Conservation (phyloP, 345 rosid species). For the Aegle marmelos region DNA sequence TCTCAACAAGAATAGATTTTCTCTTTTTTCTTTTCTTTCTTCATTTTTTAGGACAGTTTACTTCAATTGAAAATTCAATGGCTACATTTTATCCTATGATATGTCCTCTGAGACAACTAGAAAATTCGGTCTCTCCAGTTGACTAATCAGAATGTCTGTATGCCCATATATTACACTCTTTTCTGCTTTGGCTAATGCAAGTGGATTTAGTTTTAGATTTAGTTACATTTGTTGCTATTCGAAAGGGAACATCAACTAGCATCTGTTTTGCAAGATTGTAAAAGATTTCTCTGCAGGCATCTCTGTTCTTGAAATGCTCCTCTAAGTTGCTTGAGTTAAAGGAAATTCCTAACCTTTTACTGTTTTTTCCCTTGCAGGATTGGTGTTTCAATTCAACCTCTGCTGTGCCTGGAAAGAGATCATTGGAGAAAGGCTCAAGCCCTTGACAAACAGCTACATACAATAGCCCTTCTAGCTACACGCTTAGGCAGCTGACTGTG, state of each 20-base stretch:
- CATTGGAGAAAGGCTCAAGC: neutral
- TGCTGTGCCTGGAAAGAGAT: neutral
- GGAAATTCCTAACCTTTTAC: neutral
- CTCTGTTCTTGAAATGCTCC: neutral
- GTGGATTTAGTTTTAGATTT: no score
- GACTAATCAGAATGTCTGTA: neutral
- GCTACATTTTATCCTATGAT: neutral
- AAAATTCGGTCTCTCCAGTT: neutral
- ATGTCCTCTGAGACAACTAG: neutral
- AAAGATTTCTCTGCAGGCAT: neutral
- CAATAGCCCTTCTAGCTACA: neutral
- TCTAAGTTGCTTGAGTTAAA: neutral
- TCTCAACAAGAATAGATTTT: neutral
- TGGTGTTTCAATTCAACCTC: neutral
- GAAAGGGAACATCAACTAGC: neutral
- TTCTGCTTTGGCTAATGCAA: neutral
- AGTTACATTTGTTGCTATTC: neutral
- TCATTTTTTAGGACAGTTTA: neutral
- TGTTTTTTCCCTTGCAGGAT: neutral
- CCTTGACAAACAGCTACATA: neutral
- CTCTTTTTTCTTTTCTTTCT: neutral
- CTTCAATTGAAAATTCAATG: neutral
- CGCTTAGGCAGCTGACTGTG: neutral
- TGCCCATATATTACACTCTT: neutral
- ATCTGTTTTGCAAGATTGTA: neutral